A percentile compares a stretch with the other conserved stretches of the same genome.
Evolutionary conservation across 2,329 filamentous ascomycete genomes (phyloP).

Genomic region (Botrytis deweyae): DNA sequence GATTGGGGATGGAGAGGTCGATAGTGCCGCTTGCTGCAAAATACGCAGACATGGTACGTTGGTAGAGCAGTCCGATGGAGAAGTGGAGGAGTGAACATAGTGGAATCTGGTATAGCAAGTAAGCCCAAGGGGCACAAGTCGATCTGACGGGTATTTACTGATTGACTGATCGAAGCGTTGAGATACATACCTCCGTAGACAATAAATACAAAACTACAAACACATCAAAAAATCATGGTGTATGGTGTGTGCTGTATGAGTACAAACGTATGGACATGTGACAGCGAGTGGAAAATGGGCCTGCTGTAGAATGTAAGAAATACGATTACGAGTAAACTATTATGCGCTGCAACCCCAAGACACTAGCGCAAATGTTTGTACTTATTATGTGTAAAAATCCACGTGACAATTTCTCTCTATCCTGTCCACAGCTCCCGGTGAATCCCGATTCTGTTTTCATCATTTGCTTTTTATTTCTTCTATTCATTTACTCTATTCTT

Average conservation of each 20-base stretch:
- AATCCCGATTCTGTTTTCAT: neutral
- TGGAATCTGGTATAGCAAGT: neutral
- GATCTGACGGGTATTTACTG: neutral
- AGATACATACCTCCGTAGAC: neutral
- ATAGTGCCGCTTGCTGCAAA: neutral
- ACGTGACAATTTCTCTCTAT: neutral
- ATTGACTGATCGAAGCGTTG: neutral
- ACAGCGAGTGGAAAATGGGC: neutral
- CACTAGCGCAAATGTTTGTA: neutral
- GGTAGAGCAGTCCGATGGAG: neutral
- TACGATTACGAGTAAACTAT: neutral
- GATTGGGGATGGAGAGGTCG: neutral
- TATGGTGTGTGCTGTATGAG: neutral
- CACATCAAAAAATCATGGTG: neutral
- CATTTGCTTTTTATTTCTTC: neutral
- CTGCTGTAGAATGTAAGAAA: neutral
- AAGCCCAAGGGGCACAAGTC: neutral
- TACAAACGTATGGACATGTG: neutral
- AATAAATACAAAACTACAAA: neutral
- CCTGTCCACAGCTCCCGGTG: neutral
- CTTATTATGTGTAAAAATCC: neutral
- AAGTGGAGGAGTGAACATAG: neutral
- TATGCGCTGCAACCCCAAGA: neutral
- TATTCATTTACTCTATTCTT: neutral
- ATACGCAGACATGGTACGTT: neutral